These are phyloP conservation scores for Populus pruinosa DNA, from an alignment of 345 rosid species.

Conservation along the genomic window DNA sequence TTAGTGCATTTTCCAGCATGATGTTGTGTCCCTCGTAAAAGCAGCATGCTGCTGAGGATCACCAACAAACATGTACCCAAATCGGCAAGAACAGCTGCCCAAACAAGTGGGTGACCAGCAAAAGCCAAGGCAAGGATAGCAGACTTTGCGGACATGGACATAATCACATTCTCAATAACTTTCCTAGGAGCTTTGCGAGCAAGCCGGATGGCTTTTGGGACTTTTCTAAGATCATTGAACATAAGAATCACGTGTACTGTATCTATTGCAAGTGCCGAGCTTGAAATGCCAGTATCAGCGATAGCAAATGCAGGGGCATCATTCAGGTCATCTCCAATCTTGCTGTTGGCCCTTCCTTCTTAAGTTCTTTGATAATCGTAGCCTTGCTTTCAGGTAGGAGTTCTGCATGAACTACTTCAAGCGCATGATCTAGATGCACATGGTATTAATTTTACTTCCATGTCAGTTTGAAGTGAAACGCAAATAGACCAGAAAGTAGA, in stretches of 20 bases:
- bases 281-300: conserved; percentile 83
- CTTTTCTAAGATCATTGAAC: conserved; percentile 76
- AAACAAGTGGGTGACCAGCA: conserved; percentile 76
- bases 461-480: background rate
- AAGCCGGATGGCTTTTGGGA: conserved; percentile 59
- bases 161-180: conserved; percentile 60
- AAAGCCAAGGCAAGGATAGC: conserved; percentile 68
- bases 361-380: conserved; percentile 41
- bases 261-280: conserved; percentile 85
- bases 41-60: conserved; percentile 75
- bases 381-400: conserved; percentile 81
- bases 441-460: background rate
- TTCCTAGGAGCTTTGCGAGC: conserved; percentile 59
- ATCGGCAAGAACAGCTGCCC: conserved; percentile 92
- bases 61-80: conserved; percentile 85
- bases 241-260: conserved; percentile 75
- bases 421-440: conserved; percentile 56
- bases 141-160: conserved; percentile 58
- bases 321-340: conserved; percentile 91
- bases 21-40: conserved; percentile 27
- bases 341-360: conserved; percentile 58
- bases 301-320: conserved; percentile 96
- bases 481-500: background rate
- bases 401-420: conserved; percentile 60
- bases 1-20: conserved; percentile 30